Evolutionary conservation across 192 early-diverging fungal species (phyloP).

Genomic region (Podochytrium sp.): DNA sequence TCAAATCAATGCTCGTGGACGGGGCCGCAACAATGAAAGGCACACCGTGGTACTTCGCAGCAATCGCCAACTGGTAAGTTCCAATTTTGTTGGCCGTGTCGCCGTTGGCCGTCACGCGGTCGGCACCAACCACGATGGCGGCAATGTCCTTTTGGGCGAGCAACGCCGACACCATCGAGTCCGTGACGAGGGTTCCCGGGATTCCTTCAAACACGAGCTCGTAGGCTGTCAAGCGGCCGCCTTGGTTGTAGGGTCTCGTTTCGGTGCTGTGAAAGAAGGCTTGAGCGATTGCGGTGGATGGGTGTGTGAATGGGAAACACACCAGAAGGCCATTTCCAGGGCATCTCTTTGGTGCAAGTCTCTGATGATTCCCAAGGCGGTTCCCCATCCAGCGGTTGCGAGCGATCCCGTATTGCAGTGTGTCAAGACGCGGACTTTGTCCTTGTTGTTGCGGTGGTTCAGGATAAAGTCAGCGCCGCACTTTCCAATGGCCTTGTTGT

Average conservation of each 20-base stretch:
- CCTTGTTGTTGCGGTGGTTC: conserved; percentile 9
- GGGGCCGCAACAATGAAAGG: conserved; percentile 98
- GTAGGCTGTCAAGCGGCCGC: conserved; percentile 90
- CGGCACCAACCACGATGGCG: conserved; percentile 95
- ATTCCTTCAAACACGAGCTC: conserved; percentile 94
- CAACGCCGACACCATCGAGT: conserved; percentile 89
- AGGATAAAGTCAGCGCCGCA: conserved; percentile 80
- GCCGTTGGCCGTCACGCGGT: conserved; percentile 93
- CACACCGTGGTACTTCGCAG: conserved; percentile 80
- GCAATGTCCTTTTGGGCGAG: conserved; percentile 64
- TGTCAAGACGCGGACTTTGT: conserved; percentile 71
- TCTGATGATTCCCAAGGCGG: conserved; percentile 93
- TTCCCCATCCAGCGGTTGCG: conserved; percentile 76
- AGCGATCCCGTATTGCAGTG: conserved; percentile 93
- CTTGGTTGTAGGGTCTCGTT: conserved; percentile 98
- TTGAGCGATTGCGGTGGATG: background rate
- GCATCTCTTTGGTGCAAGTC: conserved; percentile 59
- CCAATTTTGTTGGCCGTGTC: conserved; percentile 99
- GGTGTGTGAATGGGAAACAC: background rate
- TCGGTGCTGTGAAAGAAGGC: conserved; percentile 66
- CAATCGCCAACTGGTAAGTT: conserved; percentile 95
- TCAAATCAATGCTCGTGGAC: conserved; percentile 86
- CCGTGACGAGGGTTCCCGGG: conserved; percentile 87
- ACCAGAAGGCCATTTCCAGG: conserved; percentile 81
- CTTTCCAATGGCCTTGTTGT: conserved; percentile 86